These are phyloP conservation scores for Plasmopara muralis DNA, from an alignment of 352 stramenopile genomes.

Conservation along the genomic window DNA sequence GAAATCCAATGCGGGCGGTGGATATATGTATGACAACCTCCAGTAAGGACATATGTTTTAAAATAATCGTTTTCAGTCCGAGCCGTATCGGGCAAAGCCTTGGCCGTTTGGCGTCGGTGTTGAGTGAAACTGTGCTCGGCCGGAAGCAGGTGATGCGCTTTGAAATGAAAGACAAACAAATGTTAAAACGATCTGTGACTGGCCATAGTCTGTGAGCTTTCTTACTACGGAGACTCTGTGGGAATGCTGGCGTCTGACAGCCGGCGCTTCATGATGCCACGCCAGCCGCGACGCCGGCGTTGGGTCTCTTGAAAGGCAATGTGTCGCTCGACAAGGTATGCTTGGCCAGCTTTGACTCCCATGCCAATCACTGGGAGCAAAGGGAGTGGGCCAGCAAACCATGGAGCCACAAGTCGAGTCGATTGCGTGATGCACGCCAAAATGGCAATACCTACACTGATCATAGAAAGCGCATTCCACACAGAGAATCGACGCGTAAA, in stretches of 20 bases:
- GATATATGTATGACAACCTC: too few relatives aligned
- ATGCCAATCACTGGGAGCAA: slow-evolving; percentile 63
- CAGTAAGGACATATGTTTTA: background rate
- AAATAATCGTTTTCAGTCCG: background rate
- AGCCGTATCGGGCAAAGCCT: slow-evolving; percentile 15
- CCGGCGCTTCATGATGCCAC: slow-evolving; percentile 76
- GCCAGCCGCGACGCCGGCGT: slow-evolving; percentile 63
- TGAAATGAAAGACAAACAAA: slow-evolving; percentile 2
- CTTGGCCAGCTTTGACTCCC: slow-evolving; percentile 59
- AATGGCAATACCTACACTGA: slow-evolving; percentile 65
- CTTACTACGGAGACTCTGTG: slow-evolving; percentile 53
- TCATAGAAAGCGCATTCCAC: slow-evolving; percentile 78
- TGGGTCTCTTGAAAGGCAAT: slow-evolving; percentile 77
- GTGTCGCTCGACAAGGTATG: slow-evolving; percentile 63
- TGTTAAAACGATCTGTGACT: slow-evolving; percentile 1
- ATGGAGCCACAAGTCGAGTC: slow-evolving; percentile 67
- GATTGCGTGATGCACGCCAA: slow-evolving; percentile 55
- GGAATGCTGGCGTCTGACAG: slow-evolving; percentile 71
- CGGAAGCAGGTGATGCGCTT: slow-evolving; percentile 20
- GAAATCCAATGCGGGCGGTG: too few relatives aligned
- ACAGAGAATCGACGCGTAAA: slow-evolving; percentile 68
- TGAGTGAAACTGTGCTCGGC: slow-evolving; percentile 21
- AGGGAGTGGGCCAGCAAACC: slow-evolving; percentile 66
- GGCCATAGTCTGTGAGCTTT: background rate
- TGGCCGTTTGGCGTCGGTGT: slow-evolving; percentile 19